Base-by-base conservation (phyloP, 1,284 basidiomycete genomes). In the Leccinum griseonigrum region DNA sequence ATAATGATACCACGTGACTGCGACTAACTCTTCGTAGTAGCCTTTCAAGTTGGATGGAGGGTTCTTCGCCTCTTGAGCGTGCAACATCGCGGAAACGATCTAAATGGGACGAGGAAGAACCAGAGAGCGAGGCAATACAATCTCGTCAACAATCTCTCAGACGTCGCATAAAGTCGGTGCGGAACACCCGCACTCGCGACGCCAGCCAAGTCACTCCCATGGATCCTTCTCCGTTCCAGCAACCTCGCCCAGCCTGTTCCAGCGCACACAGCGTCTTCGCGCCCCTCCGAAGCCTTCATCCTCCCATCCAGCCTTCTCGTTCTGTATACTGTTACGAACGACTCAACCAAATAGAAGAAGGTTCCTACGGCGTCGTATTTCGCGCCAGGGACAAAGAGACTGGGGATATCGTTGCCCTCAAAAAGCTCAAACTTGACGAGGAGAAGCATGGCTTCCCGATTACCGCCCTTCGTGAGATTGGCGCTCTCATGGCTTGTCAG, bases 381-480 rank as follows among this genome's bases (percentile, higher is more conserved):
- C 90, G 97, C 22, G 97, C 97, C 7, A 83, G 88, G 65, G 95
- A 98, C 77, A 97, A 94, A 74, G 84, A 92, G 70, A 95, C 95
- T 0, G 94, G 94, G 7, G 94, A 96, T 64, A 92, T 97, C 36
- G 97, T 99, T 13, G 97, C 97, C 9, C 77, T 99, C 64, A 99
- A 99, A 79, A 98, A 97, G 77, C 84, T 99, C 65, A 99, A 99
- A 77, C 86, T 99, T 63, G 96, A 98, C 66, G 94, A 98, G 74
- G 96, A 98, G 79, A 97, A 95, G 75, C 90, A 96, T 65, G 97
- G 97, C 0, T 99, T 99, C 73, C 97, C 97, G 1, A 99, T 99
- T 67, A 99, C 97, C 3, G 94, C 94, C 16, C 77, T 99, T 67
- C 84, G 97, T 63, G 97, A 99, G 78, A 87, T 99, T 62, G 94